Evolutionary conservation across 805 yeast genomes (phyloP), one percentile per base, ranked within the genome.

Genomic region (Yamadazyma laniorum): DNA sequence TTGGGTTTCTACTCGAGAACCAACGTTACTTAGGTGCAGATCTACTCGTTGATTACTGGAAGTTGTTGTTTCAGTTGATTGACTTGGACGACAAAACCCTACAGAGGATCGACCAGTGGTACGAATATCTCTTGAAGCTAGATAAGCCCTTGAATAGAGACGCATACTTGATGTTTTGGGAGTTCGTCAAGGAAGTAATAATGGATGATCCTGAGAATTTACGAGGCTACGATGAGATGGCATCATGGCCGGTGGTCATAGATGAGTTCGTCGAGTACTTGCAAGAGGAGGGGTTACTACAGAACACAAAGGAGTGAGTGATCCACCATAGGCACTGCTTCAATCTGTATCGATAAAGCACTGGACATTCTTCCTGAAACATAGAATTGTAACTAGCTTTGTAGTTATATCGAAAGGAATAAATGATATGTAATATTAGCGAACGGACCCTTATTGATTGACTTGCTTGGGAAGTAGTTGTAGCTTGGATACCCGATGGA

Each of bases 241-340:
- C 84, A 17, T 85, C 96, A 1, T 91, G 98, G 98, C 99, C 98
- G 4, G 77, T 85, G 37, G 65, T 87, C 13, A 78, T 91, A 47
- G 99, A 91, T 57, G 87, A 80, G 42, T 91, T 77, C 54, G 84
- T 87, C 16, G 95, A 84, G 46, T 70, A 30, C 25, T 14, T 36
- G 9, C 25, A 31, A 16, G 40, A 31, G 13, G 13, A 21, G 9
- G 9, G 9, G 9, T 21, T 21, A 9, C 23, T 21, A 7, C 9
- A 21, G 23, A 7, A n/a, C n/a, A n/a, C n/a, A n/a, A n/a, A n/a
- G n/a, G n/a, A n/a, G n/a, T n/a, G n/a, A 45, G 26, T 15, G 41
- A 34, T 27, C 37, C 43, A n/a, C 37, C 41, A 19, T 43, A 32
- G 9, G 43, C 34, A n/a, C n/a, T n/a, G n/a, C n/a, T n/a, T n/a